Conservation (phyloP, 139 green algal species). For the Closterium sp. region DNA sequence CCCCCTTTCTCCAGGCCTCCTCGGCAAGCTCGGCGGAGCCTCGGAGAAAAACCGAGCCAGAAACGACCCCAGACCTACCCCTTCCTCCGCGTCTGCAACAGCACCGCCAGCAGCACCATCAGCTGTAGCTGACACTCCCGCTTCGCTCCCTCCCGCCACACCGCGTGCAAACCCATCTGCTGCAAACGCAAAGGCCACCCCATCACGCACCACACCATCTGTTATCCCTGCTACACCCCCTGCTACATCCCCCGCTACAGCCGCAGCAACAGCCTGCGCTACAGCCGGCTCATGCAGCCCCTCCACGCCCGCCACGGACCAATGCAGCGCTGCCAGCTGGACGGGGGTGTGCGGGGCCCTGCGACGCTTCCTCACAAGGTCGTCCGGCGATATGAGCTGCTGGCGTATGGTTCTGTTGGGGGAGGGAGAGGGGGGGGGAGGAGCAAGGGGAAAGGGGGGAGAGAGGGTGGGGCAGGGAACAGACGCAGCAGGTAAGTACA, state of each 20-base stretch:
- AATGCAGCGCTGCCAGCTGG: slow-evolving; percentile 3
- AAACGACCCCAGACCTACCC: background rate
- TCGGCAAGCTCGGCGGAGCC: background rate
- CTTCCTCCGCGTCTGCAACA: background rate
- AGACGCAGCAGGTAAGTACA: too few relatives aligned
- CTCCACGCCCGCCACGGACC: background rate
- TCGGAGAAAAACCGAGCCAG: background rate
- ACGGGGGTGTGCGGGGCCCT: background rate
- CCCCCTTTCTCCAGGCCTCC: background rate
- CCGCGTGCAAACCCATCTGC: background rate
- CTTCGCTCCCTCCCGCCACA: too few relatives aligned
- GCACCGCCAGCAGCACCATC: too few relatives aligned
- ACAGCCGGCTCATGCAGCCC: background rate
- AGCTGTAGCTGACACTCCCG: background rate
- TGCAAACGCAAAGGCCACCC: background rate
- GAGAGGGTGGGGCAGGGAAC: too few relatives aligned
- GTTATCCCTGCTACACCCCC: background rate
- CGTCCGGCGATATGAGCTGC: background rate
- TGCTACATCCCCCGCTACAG: background rate
- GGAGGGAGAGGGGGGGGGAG: too few relatives aligned
- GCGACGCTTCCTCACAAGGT: slow-evolving; percentile 12
- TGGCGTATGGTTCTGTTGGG: background rate
- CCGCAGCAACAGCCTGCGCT: background rate
- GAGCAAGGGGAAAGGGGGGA: too few relatives aligned
- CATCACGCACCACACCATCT: background rate